phyloP scores from a whole-genome alignment of 2,329 filamentous ascomycete genomes.

The Blastomyces emzantsi region DNA sequence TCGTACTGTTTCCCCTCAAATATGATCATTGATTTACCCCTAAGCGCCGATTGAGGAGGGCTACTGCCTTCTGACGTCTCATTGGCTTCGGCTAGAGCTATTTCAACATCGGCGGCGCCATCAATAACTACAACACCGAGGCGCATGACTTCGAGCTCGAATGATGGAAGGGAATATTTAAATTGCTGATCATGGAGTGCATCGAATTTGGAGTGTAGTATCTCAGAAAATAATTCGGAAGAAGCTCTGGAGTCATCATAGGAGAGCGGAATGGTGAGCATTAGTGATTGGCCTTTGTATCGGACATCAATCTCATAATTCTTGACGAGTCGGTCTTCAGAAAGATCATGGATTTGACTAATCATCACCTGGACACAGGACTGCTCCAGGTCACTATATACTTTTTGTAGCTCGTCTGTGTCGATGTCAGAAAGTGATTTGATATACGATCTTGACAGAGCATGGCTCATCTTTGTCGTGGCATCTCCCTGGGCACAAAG shows the following conservation, averaged over 20 bases:
- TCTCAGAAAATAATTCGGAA: conserved; percentile 21
- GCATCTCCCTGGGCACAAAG: conserved; percentile 45
- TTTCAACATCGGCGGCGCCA: conserved; percentile 34
- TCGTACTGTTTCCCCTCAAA: conserved; percentile 34
- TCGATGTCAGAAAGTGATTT: conserved; percentile 32
- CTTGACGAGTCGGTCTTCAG: conserved; percentile 17
- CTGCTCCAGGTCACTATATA: conserved; percentile 31
- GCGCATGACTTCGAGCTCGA: conserved; percentile 43
- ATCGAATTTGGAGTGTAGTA: conserved; percentile 35
- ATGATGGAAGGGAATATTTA: conserved; percentile 35
- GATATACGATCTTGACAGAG: conserved; percentile 41
- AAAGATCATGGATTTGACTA: conserved; percentile 26
- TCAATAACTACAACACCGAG: conserved; percentile 39
- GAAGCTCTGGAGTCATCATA: conserved; percentile 26
- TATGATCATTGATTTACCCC: conserved; percentile 33
- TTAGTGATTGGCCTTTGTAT: conserved; percentile 41
- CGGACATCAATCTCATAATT: conserved; percentile 40
- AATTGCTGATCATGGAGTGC: conserved; percentile 40
- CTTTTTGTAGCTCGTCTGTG: conserved; percentile 25
- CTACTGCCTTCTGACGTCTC: background rate
- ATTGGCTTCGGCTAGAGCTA: conserved; percentile 21
- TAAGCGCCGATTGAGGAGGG: conserved; percentile 24
- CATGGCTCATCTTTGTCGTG: conserved; percentile 42
- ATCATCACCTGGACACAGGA: conserved; percentile 33
- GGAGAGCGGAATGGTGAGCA: conserved; percentile 29